Evolutionary conservation across 805 yeast species (phyloP), one percentile per base, ranked within the genome.

Genomic region (Hanseniaspora nectarophila): DNA sequence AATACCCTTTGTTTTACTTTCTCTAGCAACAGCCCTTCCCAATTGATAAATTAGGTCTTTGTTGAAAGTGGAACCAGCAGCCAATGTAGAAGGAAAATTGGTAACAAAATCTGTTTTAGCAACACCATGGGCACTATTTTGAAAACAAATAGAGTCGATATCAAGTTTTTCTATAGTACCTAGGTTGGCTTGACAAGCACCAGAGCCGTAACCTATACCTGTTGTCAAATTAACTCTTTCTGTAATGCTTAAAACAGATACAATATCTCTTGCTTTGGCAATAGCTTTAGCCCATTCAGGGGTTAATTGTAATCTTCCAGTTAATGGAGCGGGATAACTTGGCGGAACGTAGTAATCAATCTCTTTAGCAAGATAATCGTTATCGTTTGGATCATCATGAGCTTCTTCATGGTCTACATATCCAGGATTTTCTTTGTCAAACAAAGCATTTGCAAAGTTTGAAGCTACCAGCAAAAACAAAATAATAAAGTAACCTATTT

Each of bases 151-250:
- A 9, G 74, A 69, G 3, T 78, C 76, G 49, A 77, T 74, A 7
- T 74, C 76, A 26, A 78, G 64, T 29, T 82, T 63, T 21, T 78
- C 79, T 43, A 78, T 73, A 6, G 74, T 67, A 0, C 82, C 82
- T 0, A 82, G 76, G 58, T 78, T 79, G 1, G 82, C 83, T 32
- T 76, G 70, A 60, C 82, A 76, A 2, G 79, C 80, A 5, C 81
- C 82, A 28, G 77, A 70, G 1, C 78, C 78, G 77, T 80, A 77
- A 18, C 81, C 81, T 13, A 78, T 76, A 16, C 83, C 84, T 3
- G 82, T 75, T 6, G 83, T 79, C 46, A 79, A 63, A 59, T 79
- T 79, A 26, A 77, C 81, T 57, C 78, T 79, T 59, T 80, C 85
- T 16, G 71, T 64, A 35, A 74, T 70, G 4, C 81, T 69, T 77